Evolutionary conservation across 1,284 basidiomycete genomes (phyloP).

Genomic region (Fomitiporia mediterranea): DNA sequence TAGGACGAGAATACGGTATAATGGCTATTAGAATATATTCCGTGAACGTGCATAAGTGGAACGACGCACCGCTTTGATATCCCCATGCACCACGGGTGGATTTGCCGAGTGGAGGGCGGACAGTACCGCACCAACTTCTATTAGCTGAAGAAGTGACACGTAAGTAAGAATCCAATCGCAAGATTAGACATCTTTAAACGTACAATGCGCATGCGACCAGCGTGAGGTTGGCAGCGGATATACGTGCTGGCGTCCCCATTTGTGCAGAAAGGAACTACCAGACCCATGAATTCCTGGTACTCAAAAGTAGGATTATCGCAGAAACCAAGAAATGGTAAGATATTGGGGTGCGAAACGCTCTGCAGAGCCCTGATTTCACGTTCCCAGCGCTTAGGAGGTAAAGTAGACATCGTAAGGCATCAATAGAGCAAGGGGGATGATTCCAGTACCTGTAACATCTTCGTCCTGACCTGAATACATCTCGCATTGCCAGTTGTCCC

Average conservation of each 20-base stretch:
- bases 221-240: not conserved
- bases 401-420: not conserved
- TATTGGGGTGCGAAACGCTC: not conserved
- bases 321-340: not conserved
- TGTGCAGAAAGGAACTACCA: not conserved
- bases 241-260: not conserved
- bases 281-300: not conserved
- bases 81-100: constrained; percentile 1
- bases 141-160: not conserved
- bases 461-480: not conserved
- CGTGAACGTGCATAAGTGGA: not conserved
- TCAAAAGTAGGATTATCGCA: not conserved
- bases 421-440: not conserved
- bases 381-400: not conserved
- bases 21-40: not conserved
- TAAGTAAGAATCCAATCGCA: not conserved
- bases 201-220: not conserved
- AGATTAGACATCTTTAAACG: not conserved
- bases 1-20: no score
- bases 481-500: not conserved
- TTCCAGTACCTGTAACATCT: not conserved
- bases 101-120: not conserved
- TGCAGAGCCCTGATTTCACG: not conserved
- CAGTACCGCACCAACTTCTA: not conserved
- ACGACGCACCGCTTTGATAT: constrained; percentile 1